Evolutionary conservation across 306 rosid species (phyloP), one percentile per base, ranked within the genome.

Genomic region (Sechiopsis laciniata): DNA sequence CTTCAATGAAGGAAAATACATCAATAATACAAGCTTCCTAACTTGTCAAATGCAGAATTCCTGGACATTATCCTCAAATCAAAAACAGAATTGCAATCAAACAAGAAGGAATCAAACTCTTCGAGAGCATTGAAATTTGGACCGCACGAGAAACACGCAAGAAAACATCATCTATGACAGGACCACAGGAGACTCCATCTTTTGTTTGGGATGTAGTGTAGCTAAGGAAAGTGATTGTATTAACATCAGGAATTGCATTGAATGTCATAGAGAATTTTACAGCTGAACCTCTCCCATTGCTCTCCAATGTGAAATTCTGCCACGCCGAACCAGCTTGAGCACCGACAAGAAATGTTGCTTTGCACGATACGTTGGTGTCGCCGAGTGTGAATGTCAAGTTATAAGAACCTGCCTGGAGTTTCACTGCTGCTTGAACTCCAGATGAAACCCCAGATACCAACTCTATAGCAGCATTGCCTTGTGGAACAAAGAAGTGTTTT

Each of bases 401-500:
- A 62, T 76, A 82, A 22, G 51, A 76, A 48, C 81, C 85, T 59
- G 56, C 79, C 8, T 8, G 52, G 19, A 82, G 83, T 19, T n/a
- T 55, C 16, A 32, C 53, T 54, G 53, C 37, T 10, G 71, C 72
- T 76, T 82, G 76, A 37, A 82, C 21, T 20, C 85, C 85, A 37
- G 78, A 19, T 45, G 83, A 79, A 45, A 15, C 78, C 40, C 80
- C 80, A 1, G 80, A 78, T 59, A 78, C 21, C 67, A 82, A 40
- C 71, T 79, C 81, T 10, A 82, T 35, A 26, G 85, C 83, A 54
- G 83, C 76, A 48, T 79, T 69, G 37, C 83, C 85, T 73, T 73
- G 76, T 21, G 81, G 83, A 55, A 79, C 77, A 62, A 76, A 71
- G 60, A 79, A 82, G 75, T 79, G 79, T 51, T 73, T 55, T 40